A percentile compares a stretch with the other conserved stretches of the same genome.
Evolutionary conservation across 441 rosid species (phyloP).

Genomic region (Manihot esculenta): DNA sequence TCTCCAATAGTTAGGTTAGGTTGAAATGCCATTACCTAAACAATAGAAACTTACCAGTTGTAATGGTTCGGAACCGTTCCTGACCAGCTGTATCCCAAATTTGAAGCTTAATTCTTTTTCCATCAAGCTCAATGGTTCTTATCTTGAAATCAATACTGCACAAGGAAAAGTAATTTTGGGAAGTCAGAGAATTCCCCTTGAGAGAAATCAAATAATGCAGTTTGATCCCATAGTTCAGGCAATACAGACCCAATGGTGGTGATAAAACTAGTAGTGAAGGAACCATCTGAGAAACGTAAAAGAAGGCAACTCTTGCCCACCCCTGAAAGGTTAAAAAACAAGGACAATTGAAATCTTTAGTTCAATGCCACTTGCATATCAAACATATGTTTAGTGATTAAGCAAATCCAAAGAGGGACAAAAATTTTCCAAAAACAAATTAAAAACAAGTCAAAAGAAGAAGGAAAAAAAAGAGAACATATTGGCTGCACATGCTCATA

Average conservation of each 20-base stretch:
- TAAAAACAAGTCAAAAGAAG: too few species aligned
- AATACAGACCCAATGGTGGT: slow-evolving; percentile 87
- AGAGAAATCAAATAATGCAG: not conserved
- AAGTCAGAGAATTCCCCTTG: slow-evolving; percentile 1
- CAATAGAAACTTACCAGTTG: slow-evolving; percentile 65
- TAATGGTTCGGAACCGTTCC: slow-evolving; percentile 95
- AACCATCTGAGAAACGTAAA: slow-evolving; percentile 98
- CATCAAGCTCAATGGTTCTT: slow-evolving; percentile 95
- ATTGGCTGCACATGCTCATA: too few species aligned
- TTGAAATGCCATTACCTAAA: not conserved
- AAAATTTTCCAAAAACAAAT: not conserved
- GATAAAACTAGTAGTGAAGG: slow-evolving; percentile 95
- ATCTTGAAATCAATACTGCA: slow-evolving; percentile 95
- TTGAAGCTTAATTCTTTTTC: slow-evolving; percentile 92
- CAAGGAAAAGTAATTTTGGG: slow-evolving; percentile 12
- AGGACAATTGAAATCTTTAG: slow-evolving; percentile 3
- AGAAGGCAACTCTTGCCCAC: slow-evolving; percentile 99
- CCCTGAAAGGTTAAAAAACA: slow-evolving; percentile 47
- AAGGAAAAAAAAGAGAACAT: too few species aligned
- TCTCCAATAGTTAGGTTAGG: not conserved
- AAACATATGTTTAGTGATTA: not conserved
- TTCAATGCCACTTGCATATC: not conserved
- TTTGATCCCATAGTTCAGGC: not conserved
- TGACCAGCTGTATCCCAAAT: slow-evolving; percentile 99
- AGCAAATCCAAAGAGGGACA: not conserved